phyloP scores from a whole-genome alignment of 1,139 yeast genomes.

The Taphrina deformans region DNA sequence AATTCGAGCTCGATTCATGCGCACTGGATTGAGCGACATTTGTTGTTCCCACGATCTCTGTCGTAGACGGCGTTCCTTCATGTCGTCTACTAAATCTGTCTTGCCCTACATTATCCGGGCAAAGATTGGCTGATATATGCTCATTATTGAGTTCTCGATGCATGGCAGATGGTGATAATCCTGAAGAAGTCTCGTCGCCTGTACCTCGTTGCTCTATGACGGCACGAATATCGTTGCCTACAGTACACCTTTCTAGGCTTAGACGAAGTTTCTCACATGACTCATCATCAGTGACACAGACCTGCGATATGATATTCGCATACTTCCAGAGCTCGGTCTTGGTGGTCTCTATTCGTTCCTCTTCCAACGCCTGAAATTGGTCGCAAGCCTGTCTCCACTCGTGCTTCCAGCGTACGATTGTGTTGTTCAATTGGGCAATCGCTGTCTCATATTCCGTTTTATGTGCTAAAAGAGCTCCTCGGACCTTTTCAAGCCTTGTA shows the following conservation, averaged over 20 bases:
- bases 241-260: slow-evolving; percentile 67
- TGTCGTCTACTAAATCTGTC: neutral
- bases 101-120: neutral
- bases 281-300: slow-evolving; percentile 77
- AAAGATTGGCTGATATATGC: neutral
- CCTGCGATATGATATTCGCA: slow-evolving; percentile 71
- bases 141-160: neutral
- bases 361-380: slow-evolving; percentile 70
- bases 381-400: slow-evolving; percentile 77
- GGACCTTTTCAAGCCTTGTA: slow-evolving; percentile 60
- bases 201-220: slow-evolving; percentile 64
- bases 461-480: slow-evolving; percentile 48
- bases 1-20: neutral
- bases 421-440: slow-evolving; percentile 60
- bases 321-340: slow-evolving; percentile 81
- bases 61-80: neutral
- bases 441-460: slow-evolving; percentile 62
- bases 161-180: slow-evolving; percentile 56
- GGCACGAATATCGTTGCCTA: slow-evolving; percentile 58
- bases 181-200: slow-evolving; percentile 62
- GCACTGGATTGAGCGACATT: no score
- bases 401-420: slow-evolving; percentile 68
- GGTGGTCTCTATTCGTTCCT: slow-evolving; percentile 70
- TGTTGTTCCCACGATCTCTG: neutral
- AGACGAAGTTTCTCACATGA: slow-evolving; percentile 69